Evolutionary conservation across 257 asterid species (phyloP), one percentile per base, ranked within the genome.

Genomic region (Jacaranda mimosifolia): DNA sequence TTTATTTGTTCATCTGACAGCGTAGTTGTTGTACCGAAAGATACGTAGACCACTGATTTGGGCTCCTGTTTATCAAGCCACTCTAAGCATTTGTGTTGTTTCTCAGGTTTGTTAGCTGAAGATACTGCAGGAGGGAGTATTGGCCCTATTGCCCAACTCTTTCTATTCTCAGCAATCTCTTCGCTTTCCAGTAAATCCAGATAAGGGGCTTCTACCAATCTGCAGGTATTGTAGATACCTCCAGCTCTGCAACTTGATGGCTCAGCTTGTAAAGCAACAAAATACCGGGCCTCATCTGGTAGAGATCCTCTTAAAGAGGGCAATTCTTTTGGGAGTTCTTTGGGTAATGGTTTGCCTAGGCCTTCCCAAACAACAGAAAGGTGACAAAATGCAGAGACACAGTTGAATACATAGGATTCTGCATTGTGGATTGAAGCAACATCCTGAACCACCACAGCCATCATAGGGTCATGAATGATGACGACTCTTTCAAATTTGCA

Each of bases 121-220:
- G 78, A 35, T 21, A 73, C 32, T 13, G 40, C 69, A 21, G 82
- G 18, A 4, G 86, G 79, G 5, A 81, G 63, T 42, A 80, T 80
- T 14, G 91, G 89, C 57, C 89, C 88, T 9, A 87, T 70, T 9
- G 91, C 91, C 86, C 87, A 87, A 11, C 59, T 62, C 38, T 84
- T 84, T 70, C 84, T 59, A 17, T 69, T 70, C 49, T 32, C 80
- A 4, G 7, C 6, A 8, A 35, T 72, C 21, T 19, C 79, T 14
- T 79, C 84, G 4, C 38, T 68, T 18, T 71, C 82, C 0, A 84
- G 67, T 3, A 87, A 4, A 7, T 87, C 81, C 75, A 87, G 5
- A 19, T 53, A 87, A 5, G 82, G 81, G 10, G 51, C 72, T 82
- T 84, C 90, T 9, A 84, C 36, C 46, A 64, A 35, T 67, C 84